Evolutionary conservation across 2,329 filamentous ascomycete species (phyloP).

Genomic region (Cladosporium austrohemisphaericum): DNA sequence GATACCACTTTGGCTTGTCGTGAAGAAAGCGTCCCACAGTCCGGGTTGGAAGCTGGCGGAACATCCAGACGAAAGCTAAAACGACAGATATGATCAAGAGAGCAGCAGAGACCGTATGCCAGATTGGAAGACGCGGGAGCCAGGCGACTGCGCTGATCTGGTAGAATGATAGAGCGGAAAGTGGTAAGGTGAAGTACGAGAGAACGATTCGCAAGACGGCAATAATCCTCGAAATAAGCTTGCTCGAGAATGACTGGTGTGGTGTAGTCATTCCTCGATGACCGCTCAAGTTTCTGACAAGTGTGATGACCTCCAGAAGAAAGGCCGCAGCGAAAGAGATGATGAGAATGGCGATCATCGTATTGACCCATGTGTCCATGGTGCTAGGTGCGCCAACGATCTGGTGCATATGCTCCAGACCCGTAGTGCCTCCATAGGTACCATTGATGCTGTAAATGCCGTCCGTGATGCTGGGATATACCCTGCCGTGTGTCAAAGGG

Average conservation of each 20-base stretch:
- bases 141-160: neutral
- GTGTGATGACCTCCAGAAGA: neutral
- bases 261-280: neutral
- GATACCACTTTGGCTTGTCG: conserved; percentile 10
- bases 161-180: conserved; percentile 7
- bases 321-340: neutral
- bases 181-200: conserved; percentile 7
- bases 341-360: conserved; percentile 3
- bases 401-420: conserved; percentile 12
- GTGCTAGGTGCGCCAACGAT: conserved; percentile 10
- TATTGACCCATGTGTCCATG: conserved; percentile 1
- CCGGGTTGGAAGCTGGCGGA: neutral
- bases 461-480: neutral
- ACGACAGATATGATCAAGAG: neutral
- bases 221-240: neutral
- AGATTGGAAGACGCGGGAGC: neutral
- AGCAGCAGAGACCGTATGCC: neutral
- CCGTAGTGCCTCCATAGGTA: conserved; percentile 5
- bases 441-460: conserved; percentile 11
- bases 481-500: neutral
- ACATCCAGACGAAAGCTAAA: conserved; percentile 10
- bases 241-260: neutral
- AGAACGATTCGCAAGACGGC: conserved; percentile 3
- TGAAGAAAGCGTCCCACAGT: neutral
- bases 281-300: neutral